Percentiles rank a stretch among this genome's conserved stretches.
These are phyloP conservation scores for Penicillium italicum DNA, from an alignment of 2,329 filamentous ascomycete species.

Conservation along the genomic window DNA sequence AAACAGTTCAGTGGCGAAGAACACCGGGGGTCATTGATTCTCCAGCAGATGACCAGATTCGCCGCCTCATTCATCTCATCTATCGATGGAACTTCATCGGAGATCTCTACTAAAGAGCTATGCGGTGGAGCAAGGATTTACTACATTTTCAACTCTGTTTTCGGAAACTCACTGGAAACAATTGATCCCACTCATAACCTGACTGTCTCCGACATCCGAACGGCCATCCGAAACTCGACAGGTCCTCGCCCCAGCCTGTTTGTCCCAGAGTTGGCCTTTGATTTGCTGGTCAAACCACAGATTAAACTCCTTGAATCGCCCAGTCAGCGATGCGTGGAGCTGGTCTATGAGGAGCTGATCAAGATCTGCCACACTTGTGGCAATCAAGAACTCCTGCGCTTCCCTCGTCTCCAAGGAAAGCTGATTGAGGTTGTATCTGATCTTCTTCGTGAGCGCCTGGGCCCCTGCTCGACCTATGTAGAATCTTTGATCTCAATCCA, in stretches of 20 bases:
- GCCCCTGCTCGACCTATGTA: slow-evolving; percentile 84
- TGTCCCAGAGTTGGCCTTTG: slow-evolving; percentile 95
- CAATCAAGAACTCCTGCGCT: slow-evolving; percentile 86
- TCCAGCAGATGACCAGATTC: slow-evolving; percentile 97
- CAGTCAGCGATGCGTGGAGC: slow-evolving; percentile 92
- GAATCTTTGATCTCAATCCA: slow-evolving; percentile 97
- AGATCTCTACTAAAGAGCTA: slow-evolving; percentile 97
- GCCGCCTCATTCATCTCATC: slow-evolving; percentile 97
- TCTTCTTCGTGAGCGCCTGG: slow-evolving; percentile 83
- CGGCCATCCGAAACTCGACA: slow-evolving; percentile 95
- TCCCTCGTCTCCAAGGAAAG: slow-evolving; percentile 89
- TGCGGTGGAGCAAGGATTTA: slow-evolving; percentile 94
- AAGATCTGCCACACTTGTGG: slow-evolving; percentile 99
- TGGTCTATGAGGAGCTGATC: slow-evolving; percentile 98
- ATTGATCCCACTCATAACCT: slow-evolving; percentile 96
- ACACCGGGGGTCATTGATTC: slow-evolving; percentile 87
- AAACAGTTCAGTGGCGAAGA: slow-evolving; percentile 97
- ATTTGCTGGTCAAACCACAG: slow-evolving; percentile 94
- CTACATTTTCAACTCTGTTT: slow-evolving; percentile 99
- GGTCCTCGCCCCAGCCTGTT: slow-evolving; percentile 93
- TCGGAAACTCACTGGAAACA: slow-evolving; percentile 90
- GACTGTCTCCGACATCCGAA: slow-evolving; percentile 89
- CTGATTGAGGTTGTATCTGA: slow-evolving; percentile 98
- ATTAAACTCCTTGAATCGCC: slow-evolving; percentile 95
- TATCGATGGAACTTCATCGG: slow-evolving; percentile 96